Percentiles rank a stretch among this genome's conserved stretches.
Evolutionary conservation across 2,329 filamentous ascomycete species (phyloP).

Genomic region (Tolypocladium ovalisporum): DNA sequence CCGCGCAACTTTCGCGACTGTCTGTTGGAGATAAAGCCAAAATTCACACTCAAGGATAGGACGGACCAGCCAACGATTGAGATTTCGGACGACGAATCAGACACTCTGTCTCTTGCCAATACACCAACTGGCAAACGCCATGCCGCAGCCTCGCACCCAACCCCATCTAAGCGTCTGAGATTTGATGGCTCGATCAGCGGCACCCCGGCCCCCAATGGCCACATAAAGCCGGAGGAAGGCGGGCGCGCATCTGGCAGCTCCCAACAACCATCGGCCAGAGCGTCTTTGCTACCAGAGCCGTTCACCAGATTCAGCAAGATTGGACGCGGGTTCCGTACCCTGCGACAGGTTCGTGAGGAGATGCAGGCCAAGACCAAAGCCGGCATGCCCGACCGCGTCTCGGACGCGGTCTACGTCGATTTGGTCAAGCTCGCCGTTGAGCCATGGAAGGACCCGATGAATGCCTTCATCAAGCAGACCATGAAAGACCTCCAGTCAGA

Average conservation of each 20-base stretch:
- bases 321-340: constrained; percentile 30
- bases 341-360: constrained; percentile 40
- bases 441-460: constrained; percentile 46
- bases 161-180: constrained; percentile 23
- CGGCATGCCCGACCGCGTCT: constrained; percentile 47
- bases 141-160: constrained; percentile 13
- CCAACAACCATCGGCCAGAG: constrained; percentile 5
- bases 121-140: constrained; percentile 19
- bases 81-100: constrained; percentile 28
- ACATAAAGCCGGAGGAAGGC: constrained; percentile 27
- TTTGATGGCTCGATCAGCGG: constrained; percentile 8
- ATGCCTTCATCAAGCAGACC: constrained; percentile 34
- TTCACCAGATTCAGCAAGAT: constrained; percentile 28
- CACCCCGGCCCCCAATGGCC: constrained; percentile 5
- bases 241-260: not conserved
- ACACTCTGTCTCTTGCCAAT: constrained; percentile 14
- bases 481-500: constrained; percentile 35
- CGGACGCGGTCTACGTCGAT: constrained; percentile 47
- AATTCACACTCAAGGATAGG: constrained; percentile 29
- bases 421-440: constrained; percentile 45
- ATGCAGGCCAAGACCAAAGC: constrained; percentile 43
- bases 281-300: constrained; percentile 15
- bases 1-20: constrained; percentile 40
- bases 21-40: constrained; percentile 34
- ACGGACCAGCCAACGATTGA: constrained; percentile 23